Evolutionary conservation across 495 filamentous ascomycete genomes (phyloP).

Genomic region (Penicillium flavigenum): DNA sequence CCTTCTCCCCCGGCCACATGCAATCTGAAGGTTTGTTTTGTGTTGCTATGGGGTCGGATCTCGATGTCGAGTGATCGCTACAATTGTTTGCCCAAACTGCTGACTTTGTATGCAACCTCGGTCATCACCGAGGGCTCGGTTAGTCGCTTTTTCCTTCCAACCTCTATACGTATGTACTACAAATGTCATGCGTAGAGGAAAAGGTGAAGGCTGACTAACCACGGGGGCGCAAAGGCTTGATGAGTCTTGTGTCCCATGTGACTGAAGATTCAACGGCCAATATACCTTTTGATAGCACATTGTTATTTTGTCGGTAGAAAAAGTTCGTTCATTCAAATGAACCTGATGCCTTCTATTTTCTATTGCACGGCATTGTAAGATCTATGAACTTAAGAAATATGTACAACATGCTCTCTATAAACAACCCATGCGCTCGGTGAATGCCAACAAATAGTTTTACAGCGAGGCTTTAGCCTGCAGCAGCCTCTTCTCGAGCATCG

Average conservation of each 20-base stretch:
- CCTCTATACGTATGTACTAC: conserved; percentile 12
- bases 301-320: conserved; percentile 36
- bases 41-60: conserved; percentile 28
- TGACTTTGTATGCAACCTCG: conserved; percentile 22
- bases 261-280: conserved; percentile 34
- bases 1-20: conserved; percentile 23
- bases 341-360: conserved; percentile 14
- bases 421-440: neutral
- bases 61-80: conserved; percentile 28
- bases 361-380: neutral
- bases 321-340: conserved; percentile 32
- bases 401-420: conserved; percentile 1
- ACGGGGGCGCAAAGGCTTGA: conserved; percentile 15
- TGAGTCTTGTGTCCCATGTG: conserved; percentile 27
- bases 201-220: conserved; percentile 17
- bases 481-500: conserved; percentile 35
- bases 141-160: conserved; percentile 8
- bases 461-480: conserved; percentile 30
- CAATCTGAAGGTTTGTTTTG: conserved; percentile 23
- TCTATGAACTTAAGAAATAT: neutral
- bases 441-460: conserved; percentile 15
- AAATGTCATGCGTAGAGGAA: conserved; percentile 14
- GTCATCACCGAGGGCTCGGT: conserved; percentile 16
- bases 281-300: conserved; percentile 36
- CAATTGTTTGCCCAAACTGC: conserved; percentile 11